Conservation (phyloP, 805 yeast species). For the Torulaspora delbrueckii region DNA sequence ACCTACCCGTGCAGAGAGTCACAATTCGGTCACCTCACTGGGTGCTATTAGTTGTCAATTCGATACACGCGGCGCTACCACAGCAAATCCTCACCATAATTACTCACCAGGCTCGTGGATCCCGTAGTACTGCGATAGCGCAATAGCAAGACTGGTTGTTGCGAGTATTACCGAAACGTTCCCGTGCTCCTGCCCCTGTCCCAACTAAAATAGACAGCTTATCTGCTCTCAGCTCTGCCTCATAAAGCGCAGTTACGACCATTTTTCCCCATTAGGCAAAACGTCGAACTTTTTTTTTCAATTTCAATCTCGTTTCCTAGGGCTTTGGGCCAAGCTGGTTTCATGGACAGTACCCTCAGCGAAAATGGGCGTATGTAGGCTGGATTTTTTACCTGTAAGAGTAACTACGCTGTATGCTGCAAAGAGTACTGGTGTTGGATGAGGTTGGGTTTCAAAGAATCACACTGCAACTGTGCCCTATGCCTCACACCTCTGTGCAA, state of each 20-base stretch:
- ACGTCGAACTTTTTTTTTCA: constrained; percentile 6
- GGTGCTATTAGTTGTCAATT: too few relatives aligned
- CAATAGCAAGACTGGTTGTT: not conserved
- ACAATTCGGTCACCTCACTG: too few relatives aligned
- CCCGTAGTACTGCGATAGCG: not conserved
- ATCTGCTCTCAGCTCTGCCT: constrained; percentile 5
- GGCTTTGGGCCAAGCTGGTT: constrained; percentile 5
- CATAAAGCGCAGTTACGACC: not conserved
- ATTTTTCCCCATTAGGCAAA: constrained; percentile 8
- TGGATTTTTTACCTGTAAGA: constrained; percentile 1
- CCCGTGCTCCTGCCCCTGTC: not conserved
- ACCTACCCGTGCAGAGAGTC: too few relatives aligned
- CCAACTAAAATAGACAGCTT: not conserved
- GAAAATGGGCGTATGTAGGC: constrained; percentile 4
- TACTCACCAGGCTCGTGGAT: not conserved
- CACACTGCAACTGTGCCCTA: not conserved
- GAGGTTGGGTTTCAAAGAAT: constrained; percentile 4
- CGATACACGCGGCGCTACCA: too few relatives aligned
- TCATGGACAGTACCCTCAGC: not conserved
- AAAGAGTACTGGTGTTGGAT: not conserved
- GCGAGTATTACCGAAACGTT: not conserved
- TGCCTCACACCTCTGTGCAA: constrained; percentile 4
- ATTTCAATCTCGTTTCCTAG: constrained; percentile 3
- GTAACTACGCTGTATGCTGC: constrained; percentile 2
- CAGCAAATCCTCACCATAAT: too few relatives aligned